Conservation (phyloP, 352 stramenopile species). For the Globisporangium okanoganense region DNA sequence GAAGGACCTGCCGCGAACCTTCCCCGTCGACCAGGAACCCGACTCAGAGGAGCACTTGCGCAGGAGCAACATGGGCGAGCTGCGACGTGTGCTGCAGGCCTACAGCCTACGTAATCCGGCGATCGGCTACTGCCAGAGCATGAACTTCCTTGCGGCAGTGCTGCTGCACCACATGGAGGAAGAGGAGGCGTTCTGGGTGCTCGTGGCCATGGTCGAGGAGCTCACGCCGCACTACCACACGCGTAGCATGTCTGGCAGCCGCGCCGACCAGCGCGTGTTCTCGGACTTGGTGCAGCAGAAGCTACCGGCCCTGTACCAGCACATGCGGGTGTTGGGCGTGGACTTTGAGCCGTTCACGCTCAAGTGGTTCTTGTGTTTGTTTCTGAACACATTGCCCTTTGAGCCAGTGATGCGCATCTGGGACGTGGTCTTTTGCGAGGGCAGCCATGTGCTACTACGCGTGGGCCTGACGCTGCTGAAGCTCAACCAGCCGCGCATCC, state of each 20-base stretch:
- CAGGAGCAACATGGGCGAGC: constrained; percentile 42
- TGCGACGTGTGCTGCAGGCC: constrained; percentile 78
- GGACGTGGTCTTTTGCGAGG: constrained; percentile 90
- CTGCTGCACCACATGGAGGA: constrained; percentile 81
- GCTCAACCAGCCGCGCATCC: constrained; percentile 60
- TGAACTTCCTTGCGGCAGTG: constrained; percentile 85
- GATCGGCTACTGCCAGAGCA: constrained; percentile 90
- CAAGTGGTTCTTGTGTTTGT: constrained; percentile 92
- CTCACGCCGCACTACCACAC: constrained; percentile 89
- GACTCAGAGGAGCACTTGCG: constrained; percentile 22
- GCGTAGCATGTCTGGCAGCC: constrained; percentile 81
- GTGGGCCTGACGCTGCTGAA: constrained; percentile 85
- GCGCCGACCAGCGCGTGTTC: constrained; percentile 89
- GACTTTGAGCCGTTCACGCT: constrained; percentile 88
- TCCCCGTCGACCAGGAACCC: constrained; percentile 35
- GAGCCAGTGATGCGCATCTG: constrained; percentile 88
- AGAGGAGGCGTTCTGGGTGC: constrained; percentile 86
- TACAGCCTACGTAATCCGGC: constrained; percentile 80
- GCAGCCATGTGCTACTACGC: constrained; percentile 85
- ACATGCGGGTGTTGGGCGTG: constrained; percentile 70
- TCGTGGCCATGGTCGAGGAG: constrained; percentile 86
- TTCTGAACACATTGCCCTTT: constrained; percentile 90
- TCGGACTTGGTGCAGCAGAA: constrained; percentile 82
- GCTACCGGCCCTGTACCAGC: constrained; percentile 63
- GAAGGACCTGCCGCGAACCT: constrained; percentile 85